Evolutionary conservation across 257 asterid species (phyloP).

Genomic region (Nicotiana otophora): DNA sequence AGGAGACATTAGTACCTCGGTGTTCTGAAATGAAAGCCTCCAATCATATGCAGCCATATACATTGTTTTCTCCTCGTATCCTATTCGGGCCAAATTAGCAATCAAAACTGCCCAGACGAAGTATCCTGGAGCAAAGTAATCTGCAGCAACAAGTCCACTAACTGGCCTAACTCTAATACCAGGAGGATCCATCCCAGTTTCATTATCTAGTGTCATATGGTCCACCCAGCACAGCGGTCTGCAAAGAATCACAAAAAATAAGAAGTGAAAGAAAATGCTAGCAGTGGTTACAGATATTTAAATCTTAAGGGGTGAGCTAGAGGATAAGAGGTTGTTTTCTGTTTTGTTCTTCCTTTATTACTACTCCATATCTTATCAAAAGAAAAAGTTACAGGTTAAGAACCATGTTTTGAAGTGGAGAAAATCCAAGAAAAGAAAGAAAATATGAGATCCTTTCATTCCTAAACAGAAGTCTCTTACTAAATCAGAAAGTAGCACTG

Average conservation of each 20-base stretch:
- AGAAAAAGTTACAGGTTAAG: neutral
- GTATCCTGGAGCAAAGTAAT: constrained; percentile 92
- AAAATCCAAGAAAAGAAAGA: neutral
- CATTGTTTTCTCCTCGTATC: constrained; percentile 94
- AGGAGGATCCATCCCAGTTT: constrained; percentile 83
- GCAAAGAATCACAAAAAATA: constrained; percentile 16
- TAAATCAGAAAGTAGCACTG: neutral
- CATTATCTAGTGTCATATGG: constrained; percentile 90
- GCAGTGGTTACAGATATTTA: neutral
- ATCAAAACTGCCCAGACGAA: constrained; percentile 98
- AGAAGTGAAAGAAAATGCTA: neutral
- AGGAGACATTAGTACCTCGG: constrained; percentile 51
- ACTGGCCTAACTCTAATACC: constrained; percentile 90
- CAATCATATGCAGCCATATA: constrained; percentile 98
- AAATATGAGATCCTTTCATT: neutral
- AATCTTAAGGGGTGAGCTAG: neutral
- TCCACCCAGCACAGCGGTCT: constrained; percentile 98
- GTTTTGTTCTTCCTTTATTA: neutral
- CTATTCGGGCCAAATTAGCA: constrained; percentile 80
- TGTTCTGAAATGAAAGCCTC: constrained; percentile 95
- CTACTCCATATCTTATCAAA: neutral
- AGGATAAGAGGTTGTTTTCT: neutral
- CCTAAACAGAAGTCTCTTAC: neutral
- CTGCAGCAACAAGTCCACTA: constrained; percentile 95
- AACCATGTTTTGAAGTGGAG: neutral